Evolutionary conservation across 108 stramenopile species (phyloP).

Genomic region (Cyclotella cryptica): DNA sequence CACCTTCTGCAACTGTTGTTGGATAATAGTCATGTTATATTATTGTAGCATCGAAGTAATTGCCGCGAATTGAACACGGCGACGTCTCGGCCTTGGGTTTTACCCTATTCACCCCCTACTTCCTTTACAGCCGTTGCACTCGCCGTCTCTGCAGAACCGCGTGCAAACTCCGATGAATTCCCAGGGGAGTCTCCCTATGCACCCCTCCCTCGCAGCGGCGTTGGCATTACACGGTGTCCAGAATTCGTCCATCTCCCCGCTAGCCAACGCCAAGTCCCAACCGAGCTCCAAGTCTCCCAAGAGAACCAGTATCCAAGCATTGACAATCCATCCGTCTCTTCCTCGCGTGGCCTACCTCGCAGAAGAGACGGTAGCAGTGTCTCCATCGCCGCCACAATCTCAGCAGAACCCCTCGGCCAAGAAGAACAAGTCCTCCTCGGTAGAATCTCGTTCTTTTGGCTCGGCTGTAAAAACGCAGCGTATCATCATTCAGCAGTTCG

Average conservation of each 20-base stretch:
- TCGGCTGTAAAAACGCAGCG: conserved; percentile 22
- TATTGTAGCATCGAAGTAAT: too few relatives aligned
- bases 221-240: conserved; percentile 14
- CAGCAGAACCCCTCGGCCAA: not conserved
- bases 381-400: not conserved
- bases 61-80: too few relatives aligned
- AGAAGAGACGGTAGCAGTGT: conserved; percentile 22
- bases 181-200: too few relatives aligned
- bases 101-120: too few relatives aligned
- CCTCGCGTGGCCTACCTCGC: conserved; percentile 43
- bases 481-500: conserved; percentile 34
- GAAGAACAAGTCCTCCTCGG: not conserved
- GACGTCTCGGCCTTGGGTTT: too few relatives aligned
- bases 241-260: not conserved
- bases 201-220: conserved; percentile 22
- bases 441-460: not conserved
- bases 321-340: conserved; percentile 43
- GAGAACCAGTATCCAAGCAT: conserved; percentile 29
- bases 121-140: too few relatives aligned
- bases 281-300: not conserved
- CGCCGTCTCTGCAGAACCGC: too few relatives aligned
- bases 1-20: too few relatives aligned
- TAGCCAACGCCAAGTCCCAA: not conserved
- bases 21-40: too few relatives aligned
- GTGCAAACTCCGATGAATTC: too few relatives aligned